Base-by-base conservation (phyloP, 148 eudicot species). In the Mesembryanthemum crystallinum region DNA sequence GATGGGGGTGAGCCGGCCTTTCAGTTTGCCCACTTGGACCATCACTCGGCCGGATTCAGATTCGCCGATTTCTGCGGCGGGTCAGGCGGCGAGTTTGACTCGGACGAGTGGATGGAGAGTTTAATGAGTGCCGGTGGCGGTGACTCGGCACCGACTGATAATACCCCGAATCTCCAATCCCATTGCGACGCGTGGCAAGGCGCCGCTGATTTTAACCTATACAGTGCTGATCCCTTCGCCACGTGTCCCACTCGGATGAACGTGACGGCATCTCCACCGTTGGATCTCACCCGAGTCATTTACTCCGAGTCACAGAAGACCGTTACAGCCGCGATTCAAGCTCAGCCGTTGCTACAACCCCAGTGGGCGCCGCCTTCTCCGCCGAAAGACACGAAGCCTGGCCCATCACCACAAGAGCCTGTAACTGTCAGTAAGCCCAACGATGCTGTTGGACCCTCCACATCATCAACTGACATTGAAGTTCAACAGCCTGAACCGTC, bases 61-160 rank as follows among this genome's bases (percentile, higher is more conserved):
- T 92, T 88, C 39, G 75, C 80, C 0, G 92, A 88, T 59, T 84
- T 85, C 23, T 86, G 82, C 29, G 82, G 74, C 15, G 89, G 85
- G 0, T 59, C 78, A 0, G 84, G 77, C 2, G 86, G 72, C 4
- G 93, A 89, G 76, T 92, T 92, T 55, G 96, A 92, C 54, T 90
- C 97, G 5, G 98, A 94, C 25, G 95, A 90, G 70, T 94, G 98
- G 98, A 90, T 94, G 97, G 97, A 94, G 80, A 86, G 83, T 76
- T 76, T 94, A 7, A 92, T 94, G 66, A 87, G 82, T 37, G 88
- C 77, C 55, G 87, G 73, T 64, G 86, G 80, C 32, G 87, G 81
- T 58, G 87, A 71, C 55, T 81, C 81, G 70, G 83, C 77, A 17
- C 81, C 85, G 1, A 73, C 87, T 11, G 86, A 35, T 6, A 6